Percentiles rank a stretch among this genome's conserved stretches.
Evolutionary conservation across 371 early-diverging fungal species (phyloP).

Genomic region (Lichtheimia ramosa): DNA sequence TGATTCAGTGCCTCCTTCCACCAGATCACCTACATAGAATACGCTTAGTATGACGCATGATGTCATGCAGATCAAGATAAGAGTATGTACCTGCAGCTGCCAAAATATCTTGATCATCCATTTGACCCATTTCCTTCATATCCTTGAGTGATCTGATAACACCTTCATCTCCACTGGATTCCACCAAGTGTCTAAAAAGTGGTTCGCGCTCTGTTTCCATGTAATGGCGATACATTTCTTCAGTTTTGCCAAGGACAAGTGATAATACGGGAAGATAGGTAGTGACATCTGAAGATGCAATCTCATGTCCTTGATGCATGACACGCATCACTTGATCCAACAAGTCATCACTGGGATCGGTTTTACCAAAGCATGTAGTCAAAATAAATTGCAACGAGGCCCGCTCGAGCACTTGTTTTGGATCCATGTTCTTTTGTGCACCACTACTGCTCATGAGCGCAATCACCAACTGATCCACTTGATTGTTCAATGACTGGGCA

Average conservation of each 20-base stretch:
- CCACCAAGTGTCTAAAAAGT: neutral
- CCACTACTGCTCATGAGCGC: neutral
- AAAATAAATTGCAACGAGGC: slow-evolving; percentile 11
- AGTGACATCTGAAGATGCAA: neutral
- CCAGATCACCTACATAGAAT: slow-evolving; percentile 11
- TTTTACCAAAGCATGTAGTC: slow-evolving; percentile 10
- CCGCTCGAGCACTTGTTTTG: slow-evolving; percentile 1
- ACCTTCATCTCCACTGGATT: slow-evolving; percentile 6
- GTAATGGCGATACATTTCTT: neutral
- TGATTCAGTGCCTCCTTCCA: slow-evolving; percentile 22
- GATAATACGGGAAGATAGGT: neutral
- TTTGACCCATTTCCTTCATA: slow-evolving; percentile 10
- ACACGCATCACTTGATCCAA: neutral
- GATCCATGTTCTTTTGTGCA: slow-evolving; percentile 4
- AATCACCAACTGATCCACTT: neutral
- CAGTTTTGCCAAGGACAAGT: neutral
- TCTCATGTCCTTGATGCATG: neutral
- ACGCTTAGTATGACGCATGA: no score
- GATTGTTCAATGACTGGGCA: neutral
- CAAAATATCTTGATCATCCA: slow-evolving; percentile 20
- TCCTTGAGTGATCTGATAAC: slow-evolving; percentile 10
- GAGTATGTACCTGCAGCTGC: slow-evolving; percentile 12
- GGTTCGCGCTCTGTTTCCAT: slow-evolving; percentile 7
- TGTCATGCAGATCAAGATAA: no score
- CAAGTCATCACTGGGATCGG: neutral